Evolutionary conservation across 805 yeast species (phyloP), one percentile per base, ranked within the genome.

Genomic region (Millerozyma acaciae): DNA sequence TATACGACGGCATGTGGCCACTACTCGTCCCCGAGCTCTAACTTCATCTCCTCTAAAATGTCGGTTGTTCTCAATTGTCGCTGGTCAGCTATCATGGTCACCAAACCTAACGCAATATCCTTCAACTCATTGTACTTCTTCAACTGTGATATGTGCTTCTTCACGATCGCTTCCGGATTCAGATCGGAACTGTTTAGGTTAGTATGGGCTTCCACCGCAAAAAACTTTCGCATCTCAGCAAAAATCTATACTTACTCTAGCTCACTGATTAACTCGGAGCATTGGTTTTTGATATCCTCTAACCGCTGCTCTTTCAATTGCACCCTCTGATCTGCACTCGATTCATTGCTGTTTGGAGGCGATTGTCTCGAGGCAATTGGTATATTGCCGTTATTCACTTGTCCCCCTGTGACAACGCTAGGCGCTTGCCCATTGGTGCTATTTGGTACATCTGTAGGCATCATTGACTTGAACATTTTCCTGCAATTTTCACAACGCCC

Each of bases 111-210:
- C 0, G 85, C 84, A 2, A 69, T 64, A 47, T 81, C 88, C 45
- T 75, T 71, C 16, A 82, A 54, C 39, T 79, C 85, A 45, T 81
- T 78, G 53, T 80, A 82, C 34, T 62, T 56, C 40, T 76, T 75
- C 24, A 81, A 53, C 32, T 65, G 63, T 17, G 52, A 48, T 16
- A 81, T 76, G 42, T 82, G 86, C 17, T 51, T 47, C 26, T 65
- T 61, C n/a, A 73, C 70, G 1, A 78, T 59, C 1, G 48, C 54
- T 25, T 66, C 70, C 1, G 79, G 73, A 34, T 66, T 62, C 16
- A 55, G 53, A n/a, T 49, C 45, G 7, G 50, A 39, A 17, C 45
- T 42, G 19, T 9, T 19, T 15, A 20, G 4, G 42, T 38, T 38
- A 35, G 35, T 38, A 38, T 22, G 14, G 3, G 8, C 15, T 25